These are phyloP conservation scores for Saussurea involucrata DNA, from an alignment of 129 eudicot species.

Conservation along the genomic window DNA sequence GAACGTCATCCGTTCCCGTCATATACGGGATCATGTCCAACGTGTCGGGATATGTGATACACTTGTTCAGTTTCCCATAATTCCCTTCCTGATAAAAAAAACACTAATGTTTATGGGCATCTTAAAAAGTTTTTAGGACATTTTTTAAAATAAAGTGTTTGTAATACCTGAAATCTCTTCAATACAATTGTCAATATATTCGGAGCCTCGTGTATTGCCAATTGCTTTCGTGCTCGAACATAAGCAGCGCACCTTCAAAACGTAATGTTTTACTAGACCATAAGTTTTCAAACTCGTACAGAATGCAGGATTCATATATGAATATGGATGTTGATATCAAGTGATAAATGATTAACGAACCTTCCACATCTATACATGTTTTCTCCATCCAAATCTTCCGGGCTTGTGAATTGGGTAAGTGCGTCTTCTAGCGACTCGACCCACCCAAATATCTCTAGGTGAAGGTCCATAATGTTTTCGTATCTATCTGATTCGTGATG, in stretches of 20 bases:
- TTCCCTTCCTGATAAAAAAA: constrained; percentile 66
- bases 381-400: constrained; percentile 93
- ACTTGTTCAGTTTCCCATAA: constrained; percentile 86
- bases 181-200: constrained; percentile 84
- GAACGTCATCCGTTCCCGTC: constrained; percentile 81
- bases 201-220: constrained; percentile 90
- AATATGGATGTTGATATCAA: not conserved
- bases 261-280: constrained; percentile 6
- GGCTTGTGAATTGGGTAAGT: constrained; percentile 78
- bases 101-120: no score
- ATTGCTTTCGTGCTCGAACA: constrained; percentile 83
- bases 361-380: constrained; percentile 97
- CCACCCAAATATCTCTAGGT: constrained; percentile 83
- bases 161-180: constrained; percentile 88
- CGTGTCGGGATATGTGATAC: constrained; percentile 77
- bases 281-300: not conserved
- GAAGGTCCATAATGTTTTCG: constrained; percentile 92
- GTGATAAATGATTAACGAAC: constrained; percentile 28
- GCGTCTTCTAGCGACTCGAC: constrained; percentile 91
- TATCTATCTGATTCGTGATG: constrained; percentile 78
- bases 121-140: no score
- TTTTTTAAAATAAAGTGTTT: not conserved
- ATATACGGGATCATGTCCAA: constrained; percentile 89
- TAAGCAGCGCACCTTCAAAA: constrained; percentile 66
- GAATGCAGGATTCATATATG: constrained; percentile 9